Evolutionary conservation across 345 rosid species (phyloP), one percentile per base, ranked within the genome.

Genomic region (Kernera saxatilis): DNA sequence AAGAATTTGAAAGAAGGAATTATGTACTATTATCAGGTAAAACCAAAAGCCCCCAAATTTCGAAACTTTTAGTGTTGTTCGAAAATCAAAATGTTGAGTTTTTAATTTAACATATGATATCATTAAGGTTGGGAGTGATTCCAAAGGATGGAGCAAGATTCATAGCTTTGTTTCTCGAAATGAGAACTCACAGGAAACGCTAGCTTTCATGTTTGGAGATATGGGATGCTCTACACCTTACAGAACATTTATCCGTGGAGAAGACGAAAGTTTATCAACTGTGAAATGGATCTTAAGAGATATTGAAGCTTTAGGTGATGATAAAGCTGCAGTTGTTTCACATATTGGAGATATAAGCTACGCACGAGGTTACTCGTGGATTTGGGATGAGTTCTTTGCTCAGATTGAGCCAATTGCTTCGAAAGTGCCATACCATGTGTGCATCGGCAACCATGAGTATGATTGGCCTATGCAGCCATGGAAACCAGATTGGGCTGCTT

Each of bases 271-370:
- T 81, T 74, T 88, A 70, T 66, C 83, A 4, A 93, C 98, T 33
- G 69, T 90, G 69, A 88, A 90, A 30, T 93, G 93, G 97, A 93
- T 93, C 53, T 85, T 87, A 33, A 87, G 92, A 25, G 97, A 93
- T 69, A 75, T 87, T 15, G 79, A 93, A 80, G 85, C 87, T 72
- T 54, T 88, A 22, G 87, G 92, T 33, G 79, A 87, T 33, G 73
- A 30, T 8, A 90, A 84, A 71, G 85, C 87, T 32, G 77, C 87
- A 8, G 52, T 93, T 2, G 78, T 93, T 64, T 93, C 98, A 0
- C 98, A 88, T 60, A 85, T 88, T 8, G 98, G 98, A 21, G 98
- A 93, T 72, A 88, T 93, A 59, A 93, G 98, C 75, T 93, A 93
- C 21, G 98, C 98, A 0, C 68, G 87, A 80, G 97, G 97, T 37